Evolutionary conservation across 345 rosid species (phyloP).

Genomic region (Citrus trifoliata): DNA sequence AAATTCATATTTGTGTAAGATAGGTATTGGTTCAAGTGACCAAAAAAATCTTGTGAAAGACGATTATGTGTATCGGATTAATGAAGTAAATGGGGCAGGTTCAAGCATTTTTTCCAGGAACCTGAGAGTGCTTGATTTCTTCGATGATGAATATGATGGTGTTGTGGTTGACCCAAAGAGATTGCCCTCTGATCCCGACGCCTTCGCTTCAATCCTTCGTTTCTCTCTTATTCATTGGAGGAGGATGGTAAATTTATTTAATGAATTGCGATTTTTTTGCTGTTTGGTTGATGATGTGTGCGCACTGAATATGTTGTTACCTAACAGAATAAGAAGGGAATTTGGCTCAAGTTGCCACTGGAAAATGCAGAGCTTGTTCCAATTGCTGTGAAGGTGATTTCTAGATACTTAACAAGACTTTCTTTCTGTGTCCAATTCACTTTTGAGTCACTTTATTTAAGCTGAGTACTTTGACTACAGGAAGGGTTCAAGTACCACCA

Average conservation of each 20-base stretch:
- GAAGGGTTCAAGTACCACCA: conserved; percentile 93
- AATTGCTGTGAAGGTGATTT: conserved; percentile 67
- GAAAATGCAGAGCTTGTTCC: conserved; percentile 81
- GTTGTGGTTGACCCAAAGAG: conserved; percentile 64
- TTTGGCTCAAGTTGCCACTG: conserved; percentile 80
- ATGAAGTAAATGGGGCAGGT: conserved; percentile 33
- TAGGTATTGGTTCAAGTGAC: conserved; percentile 24
- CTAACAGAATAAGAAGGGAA: conserved; percentile 77
- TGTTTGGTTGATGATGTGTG: neutral
- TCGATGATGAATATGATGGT: conserved; percentile 82
- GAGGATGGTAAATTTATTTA: conserved; percentile 36
- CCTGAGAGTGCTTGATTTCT: conserved; percentile 44
- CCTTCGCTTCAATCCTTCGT: conserved; percentile 51
- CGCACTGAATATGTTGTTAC: neutral
- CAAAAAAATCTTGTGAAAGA: conserved; percentile 33
- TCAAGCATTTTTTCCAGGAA: conserved; percentile 33
- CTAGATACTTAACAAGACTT: neutral
- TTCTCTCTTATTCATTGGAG: conserved; percentile 69
- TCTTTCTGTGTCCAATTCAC: neutral
- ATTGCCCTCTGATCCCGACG: conserved; percentile 46
- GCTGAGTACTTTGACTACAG: conserved; percentile 29
- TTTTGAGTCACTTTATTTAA: neutral
- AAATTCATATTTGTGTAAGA: conserved; percentile 32
- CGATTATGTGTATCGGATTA: conserved; percentile 30
- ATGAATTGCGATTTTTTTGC: neutral